Percentiles rank a stretch among this genome's conserved stretches.
phyloP scores from a whole-genome alignment of 148 eudicot species.

The Chenopodium suecicum region DNA sequence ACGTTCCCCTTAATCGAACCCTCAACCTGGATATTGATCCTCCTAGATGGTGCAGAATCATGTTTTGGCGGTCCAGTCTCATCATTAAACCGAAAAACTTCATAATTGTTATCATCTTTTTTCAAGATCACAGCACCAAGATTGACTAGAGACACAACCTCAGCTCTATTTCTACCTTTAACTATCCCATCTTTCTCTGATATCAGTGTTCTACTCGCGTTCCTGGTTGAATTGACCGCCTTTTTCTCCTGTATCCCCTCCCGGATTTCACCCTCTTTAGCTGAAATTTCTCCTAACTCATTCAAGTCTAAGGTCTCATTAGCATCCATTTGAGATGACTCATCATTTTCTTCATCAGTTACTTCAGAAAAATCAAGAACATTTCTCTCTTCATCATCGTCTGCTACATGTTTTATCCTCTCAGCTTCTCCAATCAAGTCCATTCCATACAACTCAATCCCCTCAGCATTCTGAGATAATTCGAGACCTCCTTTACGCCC shows the following conservation, averaged over 20 bases:
- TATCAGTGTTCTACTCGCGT: background rate
- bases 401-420: constrained; percentile 12
- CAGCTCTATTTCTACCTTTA: background rate
- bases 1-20: background rate
- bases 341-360: background rate
- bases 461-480: background rate
- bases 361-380: background rate
- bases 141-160: constrained; percentile 1
- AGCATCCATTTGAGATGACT: background rate
- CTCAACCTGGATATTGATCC: constrained; percentile 27
- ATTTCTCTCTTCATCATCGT: background rate
- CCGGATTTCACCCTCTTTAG: background rate
- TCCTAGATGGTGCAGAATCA: constrained; percentile 22
- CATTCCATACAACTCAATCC: constrained; percentile 14
- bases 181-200: background rate
- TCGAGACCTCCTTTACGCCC: constrained; percentile 25
- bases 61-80: constrained; percentile 24
- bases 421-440: constrained; percentile 15
- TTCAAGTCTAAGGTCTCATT: background rate
- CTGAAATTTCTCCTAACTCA: background rate
- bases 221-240: background rate
- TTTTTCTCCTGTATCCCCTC: background rate
- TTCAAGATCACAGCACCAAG: constrained; percentile 23
- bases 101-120: background rate
- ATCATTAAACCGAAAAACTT: constrained; percentile 23